Conservation (phyloP, 371 early-diverging fungal genomes). For the Choanephora cucurbitarum region DNA sequence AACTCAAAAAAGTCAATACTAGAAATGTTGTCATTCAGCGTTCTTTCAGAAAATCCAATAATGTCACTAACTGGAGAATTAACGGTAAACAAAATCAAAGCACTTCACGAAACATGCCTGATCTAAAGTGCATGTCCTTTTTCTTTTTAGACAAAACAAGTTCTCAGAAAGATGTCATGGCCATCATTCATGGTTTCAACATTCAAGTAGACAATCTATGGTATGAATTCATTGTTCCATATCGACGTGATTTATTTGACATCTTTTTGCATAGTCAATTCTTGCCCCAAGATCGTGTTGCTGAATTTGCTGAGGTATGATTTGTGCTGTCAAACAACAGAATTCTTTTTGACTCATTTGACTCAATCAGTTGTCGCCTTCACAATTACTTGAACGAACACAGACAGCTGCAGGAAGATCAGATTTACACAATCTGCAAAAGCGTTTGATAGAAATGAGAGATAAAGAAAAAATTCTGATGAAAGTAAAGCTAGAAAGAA, state of each 20-base stretch:
- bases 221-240: slow-evolving; percentile 29
- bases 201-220: slow-evolving; percentile 98
- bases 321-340: too few species aligned
- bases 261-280: slow-evolving; percentile 91
- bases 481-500: too few species aligned
- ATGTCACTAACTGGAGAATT: slow-evolving; percentile 76
- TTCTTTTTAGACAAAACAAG: slow-evolving; percentile 57
- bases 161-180: slow-evolving; percentile 66
- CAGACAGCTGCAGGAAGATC: slow-evolving; percentile 82
- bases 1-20: slow-evolving; percentile 58
- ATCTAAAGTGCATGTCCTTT: too few species aligned
- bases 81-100: too few species aligned
- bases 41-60: slow-evolving; percentile 65
- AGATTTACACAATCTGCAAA: slow-evolving; percentile 67
- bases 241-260: too few species aligned
- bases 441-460: slow-evolving; percentile 63
- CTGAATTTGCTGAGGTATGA: slow-evolving; percentile 90
- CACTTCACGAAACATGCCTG: too few species aligned
- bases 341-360: too few species aligned
- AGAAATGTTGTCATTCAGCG: slow-evolving; percentile 69
- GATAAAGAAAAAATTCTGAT: slow-evolving; percentile 59
- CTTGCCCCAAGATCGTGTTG: slow-evolving; percentile 93
- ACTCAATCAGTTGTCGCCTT: slow-evolving; percentile 75
- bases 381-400: slow-evolving; percentile 79
- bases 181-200: slow-evolving; percentile 59